Base-by-base conservation (phyloP, 352 stramenopile genomes). In the Pilasporangium apinafurcum region DNA sequence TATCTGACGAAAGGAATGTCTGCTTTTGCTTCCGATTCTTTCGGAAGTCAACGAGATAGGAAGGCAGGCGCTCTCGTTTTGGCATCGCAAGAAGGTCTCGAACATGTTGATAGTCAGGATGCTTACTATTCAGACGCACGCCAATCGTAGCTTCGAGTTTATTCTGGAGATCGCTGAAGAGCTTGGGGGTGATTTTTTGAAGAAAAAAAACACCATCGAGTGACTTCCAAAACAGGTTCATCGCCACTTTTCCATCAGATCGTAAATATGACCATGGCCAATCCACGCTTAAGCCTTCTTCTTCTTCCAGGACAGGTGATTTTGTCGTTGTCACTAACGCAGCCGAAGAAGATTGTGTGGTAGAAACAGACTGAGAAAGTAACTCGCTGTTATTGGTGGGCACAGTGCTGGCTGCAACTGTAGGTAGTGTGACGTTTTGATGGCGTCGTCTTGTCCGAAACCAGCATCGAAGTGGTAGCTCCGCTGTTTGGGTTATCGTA, bases 191-290 rank as follows among this genome's bases (percentile, higher is more conserved):
- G 13, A 80, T 53, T 18, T 83, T 83, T 22, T 53, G 37, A 5
- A 65, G 33, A 32, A 84, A 91, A 45, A 86, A 89, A 0, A 69
- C 64, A 1, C 67, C 65, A 24, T 87, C 75, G 5, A 92, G 59
- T 9, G 77, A 82, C 22, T 68, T 64, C 80, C 80, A 92, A 26
- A 90, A 80, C 1, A 83, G 49, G n/a, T 86, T 86, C 77, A 92
- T 92, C 4, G 80, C 80, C 27, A 92, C 50, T 50, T 92, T 92
- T 30, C 74, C 80, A 24, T 92, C 80, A 8, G 77, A 90, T 4
- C 77, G 72, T 34, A 92, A 59, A 37, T 82, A 90, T 16, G 40
- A 51, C 80, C 80, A 92, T 8, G 80, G 80, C 80, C 80, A 92
- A 44, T 92, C 74, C 16, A 68, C 54, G 20, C 64, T 75, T 8